Evolutionary conservation across 2,329 filamentous ascomycete species (phyloP).

Genomic region (Alternaria triticimaculans): DNA sequence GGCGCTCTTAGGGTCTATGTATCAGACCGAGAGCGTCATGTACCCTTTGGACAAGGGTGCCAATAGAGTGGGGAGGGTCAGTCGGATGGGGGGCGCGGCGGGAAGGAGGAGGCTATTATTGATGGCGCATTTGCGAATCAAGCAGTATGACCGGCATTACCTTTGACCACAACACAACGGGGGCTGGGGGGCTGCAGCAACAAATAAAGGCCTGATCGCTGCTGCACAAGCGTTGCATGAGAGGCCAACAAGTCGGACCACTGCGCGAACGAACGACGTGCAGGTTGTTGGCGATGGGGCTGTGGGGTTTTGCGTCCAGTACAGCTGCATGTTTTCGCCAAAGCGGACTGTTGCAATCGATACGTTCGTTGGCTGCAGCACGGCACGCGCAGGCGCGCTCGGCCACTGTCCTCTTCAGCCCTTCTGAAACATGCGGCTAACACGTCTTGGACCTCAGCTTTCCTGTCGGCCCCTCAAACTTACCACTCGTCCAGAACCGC

Average conservation of each 20-base stretch:
- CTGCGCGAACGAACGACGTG: not conserved
- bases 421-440: constrained; percentile 20
- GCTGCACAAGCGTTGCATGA: constrained; percentile 8
- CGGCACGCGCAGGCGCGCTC: constrained; percentile 17
- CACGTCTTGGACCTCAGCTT: constrained; percentile 2
- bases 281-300: constrained; percentile 8
- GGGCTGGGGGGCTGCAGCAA: not conserved
- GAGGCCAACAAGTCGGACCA: constrained; percentile 4
- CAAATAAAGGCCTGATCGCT: constrained; percentile 10
- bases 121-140: constrained; percentile 18
- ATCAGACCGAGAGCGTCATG: constrained; percentile 12
- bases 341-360: constrained; percentile 22
- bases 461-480: not conserved
- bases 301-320: constrained; percentile 1
- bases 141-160: constrained; percentile 12
- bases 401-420: constrained; percentile 11
- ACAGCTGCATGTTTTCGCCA: constrained; percentile 15
- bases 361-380: constrained; percentile 13
- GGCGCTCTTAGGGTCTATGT: constrained; percentile 13
- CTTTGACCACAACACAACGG: constrained; percentile 3
- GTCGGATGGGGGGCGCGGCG: constrained; percentile 5
- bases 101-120: constrained; percentile 12
- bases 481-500: not conserved
- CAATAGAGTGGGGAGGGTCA: constrained; percentile 7
- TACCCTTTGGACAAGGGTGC: constrained; percentile 7